Conservation (phyloP, 164 flowering plant species). For the Brasenia schreberi region DNA sequence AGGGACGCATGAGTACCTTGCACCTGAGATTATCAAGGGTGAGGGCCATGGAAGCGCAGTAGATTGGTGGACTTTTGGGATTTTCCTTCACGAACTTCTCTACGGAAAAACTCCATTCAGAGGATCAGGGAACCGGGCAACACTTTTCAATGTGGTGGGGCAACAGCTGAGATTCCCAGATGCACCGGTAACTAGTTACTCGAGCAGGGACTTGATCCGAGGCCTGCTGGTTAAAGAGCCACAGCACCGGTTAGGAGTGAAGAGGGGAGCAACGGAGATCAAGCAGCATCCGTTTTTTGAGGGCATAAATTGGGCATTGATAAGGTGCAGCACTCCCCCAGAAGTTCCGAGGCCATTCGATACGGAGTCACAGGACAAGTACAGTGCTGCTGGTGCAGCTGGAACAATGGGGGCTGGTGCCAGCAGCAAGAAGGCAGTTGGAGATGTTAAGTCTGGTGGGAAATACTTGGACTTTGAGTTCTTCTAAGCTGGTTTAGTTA, state of each 20-base stretch:
- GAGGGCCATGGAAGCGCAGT: slow-evolving; percentile 83
- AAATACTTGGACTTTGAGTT: slow-evolving; percentile 27
- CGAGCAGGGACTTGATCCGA: slow-evolving; percentile 45
- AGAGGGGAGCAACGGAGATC: slow-evolving; percentile 57
- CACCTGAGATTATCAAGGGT: slow-evolving; percentile 73
- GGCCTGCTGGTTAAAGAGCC: slow-evolving; percentile 57
- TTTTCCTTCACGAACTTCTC: slow-evolving; percentile 56
- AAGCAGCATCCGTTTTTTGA: slow-evolving; percentile 68
- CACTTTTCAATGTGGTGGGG: slow-evolving; percentile 58
- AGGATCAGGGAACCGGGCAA: slow-evolving; percentile 52
- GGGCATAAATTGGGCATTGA: slow-evolving; percentile 71
- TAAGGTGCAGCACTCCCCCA: slow-evolving; percentile 56
- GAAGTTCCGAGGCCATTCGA: slow-evolving; percentile 29
- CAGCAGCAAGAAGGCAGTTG: slow-evolving; percentile 21
- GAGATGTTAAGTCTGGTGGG: slow-evolving; percentile 24
- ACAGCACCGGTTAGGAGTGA: slow-evolving; percentile 48
- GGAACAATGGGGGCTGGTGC: slow-evolving; percentile 12
- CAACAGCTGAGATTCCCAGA: slow-evolving; percentile 54
- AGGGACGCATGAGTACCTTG: slow-evolving; percentile 73
- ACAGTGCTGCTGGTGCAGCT: slow-evolving; percentile 10
- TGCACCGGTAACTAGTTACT: slow-evolving; percentile 28
- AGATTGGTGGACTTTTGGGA: slow-evolving; percentile 87
- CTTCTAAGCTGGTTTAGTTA: slow-evolving; percentile 8
- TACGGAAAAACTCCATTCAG: slow-evolving; percentile 77
- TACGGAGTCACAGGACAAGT: slow-evolving; percentile 14